Conservation (phyloP, 371 early-diverging fungal species). For the Rhizomucor miehei region DNA sequence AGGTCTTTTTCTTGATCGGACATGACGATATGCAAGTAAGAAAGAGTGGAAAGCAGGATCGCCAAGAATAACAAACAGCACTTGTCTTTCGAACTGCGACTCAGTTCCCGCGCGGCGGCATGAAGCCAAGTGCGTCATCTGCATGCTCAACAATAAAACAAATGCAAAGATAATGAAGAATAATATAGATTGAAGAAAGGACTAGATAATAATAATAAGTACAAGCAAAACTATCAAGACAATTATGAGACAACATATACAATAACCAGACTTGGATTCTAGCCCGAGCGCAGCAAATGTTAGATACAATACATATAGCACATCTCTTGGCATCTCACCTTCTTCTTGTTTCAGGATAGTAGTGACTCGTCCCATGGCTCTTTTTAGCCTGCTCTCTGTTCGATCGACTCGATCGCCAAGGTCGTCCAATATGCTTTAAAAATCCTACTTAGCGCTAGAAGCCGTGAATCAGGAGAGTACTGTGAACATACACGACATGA, state of each 20-base stretch:
- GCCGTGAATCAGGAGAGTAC: neutral
- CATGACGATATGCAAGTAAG: neutral
- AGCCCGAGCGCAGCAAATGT: constrained; percentile 1
- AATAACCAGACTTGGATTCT: constrained; percentile 60
- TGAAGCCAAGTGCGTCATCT: neutral
- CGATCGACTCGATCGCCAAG: constrained; percentile 59
- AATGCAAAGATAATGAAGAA: neutral
- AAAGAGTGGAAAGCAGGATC: neutral
- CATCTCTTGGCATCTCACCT: constrained; percentile 31
- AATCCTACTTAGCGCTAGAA: neutral
- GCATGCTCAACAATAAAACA: neutral
- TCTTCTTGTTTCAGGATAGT: constrained; percentile 58
- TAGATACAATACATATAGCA: neutral
- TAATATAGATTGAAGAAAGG: neutral
- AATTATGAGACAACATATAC: constrained; percentile 59
- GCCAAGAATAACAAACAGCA: neutral
- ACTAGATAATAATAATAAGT: constrained; percentile 46
- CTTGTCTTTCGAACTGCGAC: neutral
- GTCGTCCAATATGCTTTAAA: constrained; percentile 51
- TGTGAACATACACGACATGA: constrained; percentile 45
- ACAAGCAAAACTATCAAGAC: constrained; percentile 56
- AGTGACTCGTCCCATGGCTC: constrained; percentile 56
- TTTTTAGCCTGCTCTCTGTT: constrained; percentile 45
- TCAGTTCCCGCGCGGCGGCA: neutral
- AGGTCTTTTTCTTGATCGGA: neutral